Conservation (phyloP, 805 yeast genomes). For the Candida vaughaniae region DNA sequence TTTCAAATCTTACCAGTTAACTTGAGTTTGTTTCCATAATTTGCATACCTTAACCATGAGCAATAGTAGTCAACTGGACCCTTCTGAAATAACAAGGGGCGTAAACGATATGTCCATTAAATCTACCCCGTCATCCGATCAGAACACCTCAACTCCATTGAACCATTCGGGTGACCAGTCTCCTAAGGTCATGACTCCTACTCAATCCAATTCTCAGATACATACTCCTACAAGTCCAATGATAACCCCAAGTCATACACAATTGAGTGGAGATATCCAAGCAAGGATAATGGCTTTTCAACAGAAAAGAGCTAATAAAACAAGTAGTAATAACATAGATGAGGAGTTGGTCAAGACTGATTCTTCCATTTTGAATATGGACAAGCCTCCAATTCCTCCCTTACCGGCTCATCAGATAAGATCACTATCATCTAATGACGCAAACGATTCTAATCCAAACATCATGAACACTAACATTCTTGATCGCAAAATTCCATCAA, state of each 20-base stretch:
- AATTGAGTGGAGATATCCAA: constrained; percentile 71
- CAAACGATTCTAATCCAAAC: constrained; percentile 4
- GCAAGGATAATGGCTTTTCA: constrained; percentile 87
- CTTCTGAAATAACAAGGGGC: no score
- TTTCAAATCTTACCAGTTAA: no score
- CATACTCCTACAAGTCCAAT: constrained; percentile 13
- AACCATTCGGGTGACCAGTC: no score
- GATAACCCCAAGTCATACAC: constrained; percentile 16
- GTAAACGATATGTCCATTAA: no score
- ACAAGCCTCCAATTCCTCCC: constrained; percentile 22
- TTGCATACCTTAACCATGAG: no score
- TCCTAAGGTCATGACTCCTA: constrained; percentile 7
- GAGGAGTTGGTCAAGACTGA: constrained; percentile 7
- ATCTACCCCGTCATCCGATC: neutral
- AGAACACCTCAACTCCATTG: no score
- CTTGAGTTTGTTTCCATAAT: no score
- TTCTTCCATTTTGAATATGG: constrained; percentile 4
- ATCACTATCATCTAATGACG: constrained; percentile 17
- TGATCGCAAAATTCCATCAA: neutral
- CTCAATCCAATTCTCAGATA: no score
- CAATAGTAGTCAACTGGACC: no score
- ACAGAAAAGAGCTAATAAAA: constrained; percentile 53
- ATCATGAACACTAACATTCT: neutral
- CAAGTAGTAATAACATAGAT: constrained; percentile 1
- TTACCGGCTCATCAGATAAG: constrained; percentile 19